These are phyloP conservation scores for Nelumbo lutea DNA, from an alignment of 164 flowering plant species.

Conservation along the genomic window DNA sequence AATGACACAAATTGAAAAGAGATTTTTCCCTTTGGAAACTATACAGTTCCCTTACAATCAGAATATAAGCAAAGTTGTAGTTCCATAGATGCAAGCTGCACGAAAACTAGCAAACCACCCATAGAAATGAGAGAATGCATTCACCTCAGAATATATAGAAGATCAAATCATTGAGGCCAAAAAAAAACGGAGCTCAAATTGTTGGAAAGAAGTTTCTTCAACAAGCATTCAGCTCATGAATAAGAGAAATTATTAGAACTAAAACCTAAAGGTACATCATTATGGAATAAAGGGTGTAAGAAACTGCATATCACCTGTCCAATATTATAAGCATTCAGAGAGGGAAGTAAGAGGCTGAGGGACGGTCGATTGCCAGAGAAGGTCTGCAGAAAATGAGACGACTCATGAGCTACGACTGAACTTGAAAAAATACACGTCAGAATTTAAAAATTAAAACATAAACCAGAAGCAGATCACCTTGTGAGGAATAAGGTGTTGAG, in stretches of 20 bases:
- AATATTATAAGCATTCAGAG: slow-evolving; percentile 73
- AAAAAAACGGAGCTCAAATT: too few species aligned
- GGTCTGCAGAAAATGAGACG: slow-evolving; percentile 44
- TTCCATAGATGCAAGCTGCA: too few species aligned
- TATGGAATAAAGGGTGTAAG: background rate
- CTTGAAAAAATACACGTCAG: slow-evolving; percentile 3
- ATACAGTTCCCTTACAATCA: too few species aligned
- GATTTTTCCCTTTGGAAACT: too few species aligned
- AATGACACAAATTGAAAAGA: too few species aligned
- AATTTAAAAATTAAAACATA: background rate
- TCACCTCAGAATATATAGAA: background rate
- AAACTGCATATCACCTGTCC: slow-evolving; percentile 63
- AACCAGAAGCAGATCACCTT: slow-evolving; percentile 46
- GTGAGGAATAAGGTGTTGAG: slow-evolving; percentile 82
- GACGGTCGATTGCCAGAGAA: slow-evolving; percentile 95
- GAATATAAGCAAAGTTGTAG: too few species aligned
- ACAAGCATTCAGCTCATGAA: background rate
- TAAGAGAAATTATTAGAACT: background rate
- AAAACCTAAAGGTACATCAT: background rate
- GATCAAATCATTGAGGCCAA: background rate
- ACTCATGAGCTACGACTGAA: slow-evolving; percentile 5
- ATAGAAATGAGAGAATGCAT: too few species aligned
- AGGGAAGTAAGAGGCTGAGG: slow-evolving; percentile 83
- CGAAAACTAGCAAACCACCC: too few species aligned
- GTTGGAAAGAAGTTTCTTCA: background rate